Conservation (phyloP, 148 eudicot species). For the Amaranthus hypochondriacus region DNA sequence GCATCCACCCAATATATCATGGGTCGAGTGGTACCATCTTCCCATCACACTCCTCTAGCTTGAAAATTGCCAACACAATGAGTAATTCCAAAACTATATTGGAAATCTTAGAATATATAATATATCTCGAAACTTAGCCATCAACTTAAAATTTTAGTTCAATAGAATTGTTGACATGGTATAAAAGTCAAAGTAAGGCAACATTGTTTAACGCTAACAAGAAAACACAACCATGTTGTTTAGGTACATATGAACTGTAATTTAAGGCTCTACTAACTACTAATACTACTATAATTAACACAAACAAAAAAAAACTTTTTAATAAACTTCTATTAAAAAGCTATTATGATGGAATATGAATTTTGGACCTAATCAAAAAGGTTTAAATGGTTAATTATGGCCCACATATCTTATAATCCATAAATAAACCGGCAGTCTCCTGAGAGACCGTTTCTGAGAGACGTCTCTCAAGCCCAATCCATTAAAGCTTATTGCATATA, state of each 20-base stretch:
- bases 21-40: constrained; percentile 6
- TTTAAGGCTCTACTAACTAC: not conserved
- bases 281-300: not conserved
- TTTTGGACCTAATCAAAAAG: too few relatives aligned
- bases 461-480: too few relatives aligned
- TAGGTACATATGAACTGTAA: not conserved
- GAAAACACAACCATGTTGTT: not conserved
- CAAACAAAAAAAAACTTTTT: too few relatives aligned
- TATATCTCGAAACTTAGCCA: not conserved
- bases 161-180: not conserved
- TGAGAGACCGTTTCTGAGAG: too few relatives aligned
- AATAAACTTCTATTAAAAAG: not conserved
- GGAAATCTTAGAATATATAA: not conserved
- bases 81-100: not conserved
- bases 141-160: not conserved
- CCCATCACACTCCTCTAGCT: constrained; percentile 28
- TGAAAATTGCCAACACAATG: constrained; percentile 5
- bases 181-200: not conserved
- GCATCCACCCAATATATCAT: constrained; percentile 41
- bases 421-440: too few relatives aligned
- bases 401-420: too few relatives aligned
- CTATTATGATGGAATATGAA: not conserved
- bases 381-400: too few relatives aligned
- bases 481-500: too few relatives aligned
- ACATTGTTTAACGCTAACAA: not conserved